Evolutionary conservation across 2,329 filamentous ascomycete genomes (phyloP).

Genomic region (Colletotrichum musae): DNA sequence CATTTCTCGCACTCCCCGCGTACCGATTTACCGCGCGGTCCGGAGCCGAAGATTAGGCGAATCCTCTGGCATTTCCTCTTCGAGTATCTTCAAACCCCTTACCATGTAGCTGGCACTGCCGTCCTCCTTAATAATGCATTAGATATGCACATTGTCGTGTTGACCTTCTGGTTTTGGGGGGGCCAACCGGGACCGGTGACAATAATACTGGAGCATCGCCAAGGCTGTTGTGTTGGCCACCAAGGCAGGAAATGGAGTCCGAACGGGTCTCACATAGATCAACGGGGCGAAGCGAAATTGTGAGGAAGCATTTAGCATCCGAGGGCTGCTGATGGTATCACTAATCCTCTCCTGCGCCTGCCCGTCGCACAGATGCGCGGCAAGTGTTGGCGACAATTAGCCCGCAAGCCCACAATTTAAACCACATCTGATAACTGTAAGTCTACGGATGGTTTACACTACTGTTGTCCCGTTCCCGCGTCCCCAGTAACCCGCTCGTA

Average conservation of each 20-base stretch:
- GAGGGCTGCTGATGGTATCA: too few relatives aligned
- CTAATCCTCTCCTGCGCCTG: too few relatives aligned
- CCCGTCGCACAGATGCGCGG: too few relatives aligned
- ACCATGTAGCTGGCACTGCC: background rate
- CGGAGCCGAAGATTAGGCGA: background rate
- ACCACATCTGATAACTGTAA: too few relatives aligned
- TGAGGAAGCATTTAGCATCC: background rate
- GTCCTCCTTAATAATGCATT: slow-evolving; percentile 7
- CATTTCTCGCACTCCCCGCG: background rate
- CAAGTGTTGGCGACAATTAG: too few relatives aligned
- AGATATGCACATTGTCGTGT: background rate
- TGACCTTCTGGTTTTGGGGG: slow-evolving; percentile 21
- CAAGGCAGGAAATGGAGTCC: background rate
- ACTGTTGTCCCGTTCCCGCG: too few relatives aligned
- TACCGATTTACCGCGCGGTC: background rate
- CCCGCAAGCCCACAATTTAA: too few relatives aligned
- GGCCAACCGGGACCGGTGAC: slow-evolving; percentile 4
- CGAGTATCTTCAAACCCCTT: background rate
- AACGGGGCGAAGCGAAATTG: background rate
- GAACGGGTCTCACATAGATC: background rate
- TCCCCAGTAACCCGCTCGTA: too few relatives aligned
- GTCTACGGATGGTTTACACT: too few relatives aligned
- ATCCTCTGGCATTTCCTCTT: slow-evolving; percentile 3
- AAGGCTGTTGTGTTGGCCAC: background rate
- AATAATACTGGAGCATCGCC: background rate